Evolutionary conservation across 768 basidiomycete species (phyloP).

Genomic region (Termitomyces sp.): DNA sequence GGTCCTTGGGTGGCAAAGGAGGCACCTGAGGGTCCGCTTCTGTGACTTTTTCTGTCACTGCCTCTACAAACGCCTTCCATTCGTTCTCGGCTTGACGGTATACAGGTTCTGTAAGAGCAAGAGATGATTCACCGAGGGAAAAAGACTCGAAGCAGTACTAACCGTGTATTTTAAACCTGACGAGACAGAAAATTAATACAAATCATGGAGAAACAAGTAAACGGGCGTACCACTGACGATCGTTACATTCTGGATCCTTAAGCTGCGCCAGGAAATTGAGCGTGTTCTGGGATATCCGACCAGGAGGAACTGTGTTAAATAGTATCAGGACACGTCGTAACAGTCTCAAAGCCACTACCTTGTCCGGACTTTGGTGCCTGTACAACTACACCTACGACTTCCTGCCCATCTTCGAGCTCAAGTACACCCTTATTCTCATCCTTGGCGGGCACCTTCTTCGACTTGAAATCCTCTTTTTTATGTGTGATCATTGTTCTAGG

Average conservation of each 20-base stretch:
- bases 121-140: background rate
- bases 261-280: conserved; percentile 71
- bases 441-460: conserved; percentile 22
- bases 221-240: conserved; percentile 67
- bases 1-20: conserved; percentile 83
- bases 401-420: conserved; percentile 57
- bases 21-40: conserved; percentile 84
- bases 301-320: conserved; percentile 59
- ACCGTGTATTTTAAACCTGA: conserved; percentile 86
- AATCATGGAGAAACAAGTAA: background rate
- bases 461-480: conserved; percentile 8
- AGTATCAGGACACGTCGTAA: background rate
- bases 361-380: conserved; percentile 80
- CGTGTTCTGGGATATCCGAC: conserved; percentile 82
- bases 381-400: conserved; percentile 71
- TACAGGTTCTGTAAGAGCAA: conserved; percentile 51
- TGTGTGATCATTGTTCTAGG: conserved; percentile 19
- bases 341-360: conserved; percentile 33
- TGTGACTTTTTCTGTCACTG: conserved; percentile 58
- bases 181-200: background rate
- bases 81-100: conserved; percentile 83
- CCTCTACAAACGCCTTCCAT: conserved; percentile 81
- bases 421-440: conserved; percentile 33
- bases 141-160: conserved; percentile 8
- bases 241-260: conserved; percentile 72